These are phyloP conservation scores for Monsonia emarginata DNA, from an alignment of 441 rosid species.

Conservation along the genomic window DNA sequence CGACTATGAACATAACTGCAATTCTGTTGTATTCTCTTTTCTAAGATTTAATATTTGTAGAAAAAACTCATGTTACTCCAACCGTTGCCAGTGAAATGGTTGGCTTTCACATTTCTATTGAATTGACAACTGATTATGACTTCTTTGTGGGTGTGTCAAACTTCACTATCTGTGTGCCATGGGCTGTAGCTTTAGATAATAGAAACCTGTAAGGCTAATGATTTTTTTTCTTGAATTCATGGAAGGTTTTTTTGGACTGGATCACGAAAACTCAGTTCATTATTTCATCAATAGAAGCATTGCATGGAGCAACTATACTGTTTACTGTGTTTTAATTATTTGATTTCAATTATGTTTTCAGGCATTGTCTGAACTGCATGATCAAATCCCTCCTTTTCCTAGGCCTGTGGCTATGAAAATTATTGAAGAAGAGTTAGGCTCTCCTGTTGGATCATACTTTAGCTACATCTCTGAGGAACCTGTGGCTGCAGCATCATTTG, in stretches of 20 bases:
- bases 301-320: conserved; percentile 3
- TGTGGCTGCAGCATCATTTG: conserved; percentile 92
- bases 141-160: not conserved
- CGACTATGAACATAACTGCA: not conserved
- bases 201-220: not conserved
- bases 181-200: not conserved
- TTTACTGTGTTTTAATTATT: not conserved
- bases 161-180: not conserved
- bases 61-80: not conserved
- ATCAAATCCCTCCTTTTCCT: conserved; percentile 88
- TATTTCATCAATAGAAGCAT: not conserved
- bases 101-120: not conserved
- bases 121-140: not conserved
- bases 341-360: conserved; percentile 32
- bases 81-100: not conserved
- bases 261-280: not conserved
- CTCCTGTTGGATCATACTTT: conserved; percentile 56
- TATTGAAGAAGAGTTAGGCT: conserved; percentile 82
- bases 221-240: not conserved
- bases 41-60: not conserved
- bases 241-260: not conserved
- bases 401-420: conserved; percentile 57
- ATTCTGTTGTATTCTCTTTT: not conserved
- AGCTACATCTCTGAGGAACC: conserved; percentile 75
- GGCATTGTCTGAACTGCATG: conserved; percentile 89